Base-by-base conservation (phyloP, 176 grass and related monocot species). In the Triticum turgidum region DNA sequence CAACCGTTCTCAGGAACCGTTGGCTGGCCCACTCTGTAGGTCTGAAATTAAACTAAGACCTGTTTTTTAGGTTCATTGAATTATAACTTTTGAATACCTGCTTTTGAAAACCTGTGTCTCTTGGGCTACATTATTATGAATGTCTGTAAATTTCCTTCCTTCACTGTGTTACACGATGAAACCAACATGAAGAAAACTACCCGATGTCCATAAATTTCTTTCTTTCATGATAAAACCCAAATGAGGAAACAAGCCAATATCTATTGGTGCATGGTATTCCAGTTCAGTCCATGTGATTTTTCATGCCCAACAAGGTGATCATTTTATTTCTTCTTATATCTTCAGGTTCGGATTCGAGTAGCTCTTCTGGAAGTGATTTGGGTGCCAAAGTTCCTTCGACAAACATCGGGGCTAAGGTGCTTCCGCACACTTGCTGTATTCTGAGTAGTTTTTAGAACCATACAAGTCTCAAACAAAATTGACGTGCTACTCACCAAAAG, bases 331-430 rank as follows among this genome's bases (percentile, higher is more conserved):
- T 49, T 69, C 83, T 49, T 74, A 52, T 4, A 22, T 94, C 65
- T 68, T 70, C 78, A 97, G 94, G 90, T 87, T 99, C 97, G 17
- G 97, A 93, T 56, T 97, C 97, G 59, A 94, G 90, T 86, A 94
- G 94, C 85, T 94, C 92, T 82, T 98, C 97, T 70, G 92, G 83
- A 89, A 96, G 92, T 74, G 94, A 90, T 81, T 81, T 82, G 33
- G 87, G 92, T 84, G 81, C 72, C 42, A 94, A 97, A 93, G 83
- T 75, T 87, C 76, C 86, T 87, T 80, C 35, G 52, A 61, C 92
- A 30, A 69, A 79, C 25, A 89, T 45, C 58, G 87, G 69, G 47
- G 56, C 74, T 32, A 93, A 99, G 97, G 94, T 96, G 88, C 61
- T 85, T 91, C 70, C 52, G 29, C 35, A 56, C 41, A 75, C 35